phyloP scores from a whole-genome alignment of 2,329 filamentous ascomycete genomes.

The Didymella exigua region DNA sequence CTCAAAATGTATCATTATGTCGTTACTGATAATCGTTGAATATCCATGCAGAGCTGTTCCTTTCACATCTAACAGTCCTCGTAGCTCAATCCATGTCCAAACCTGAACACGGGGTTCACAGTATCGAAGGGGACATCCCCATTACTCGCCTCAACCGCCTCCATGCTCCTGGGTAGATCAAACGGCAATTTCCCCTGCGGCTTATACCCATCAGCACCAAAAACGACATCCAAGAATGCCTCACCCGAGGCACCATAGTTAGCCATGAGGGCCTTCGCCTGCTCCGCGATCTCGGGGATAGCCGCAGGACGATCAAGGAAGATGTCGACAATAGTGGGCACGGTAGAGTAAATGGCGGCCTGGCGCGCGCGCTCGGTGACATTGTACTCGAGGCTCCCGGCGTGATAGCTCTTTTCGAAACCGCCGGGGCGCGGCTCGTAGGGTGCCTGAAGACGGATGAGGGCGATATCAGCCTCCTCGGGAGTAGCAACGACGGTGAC shows the following conservation, averaged over 20 bases:
- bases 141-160: conserved; percentile 48
- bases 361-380: conserved; percentile 48
- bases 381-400: conserved; percentile 52
- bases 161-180: conserved; percentile 54
- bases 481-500: conserved; percentile 44
- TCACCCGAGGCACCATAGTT: conserved; percentile 51
- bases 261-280: conserved; percentile 47
- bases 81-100: conserved; percentile 46
- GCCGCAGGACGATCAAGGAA: conserved; percentile 53
- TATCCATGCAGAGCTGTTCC: not conserved
- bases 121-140: conserved; percentile 50
- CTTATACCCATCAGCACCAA: conserved; percentile 43
- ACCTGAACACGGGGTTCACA: conserved; percentile 43
- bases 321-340: conserved; percentile 52
- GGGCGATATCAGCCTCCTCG: conserved; percentile 50
- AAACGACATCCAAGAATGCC: conserved; percentile 54
- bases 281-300: conserved; percentile 51
- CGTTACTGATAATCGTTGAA: no score
- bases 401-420: conserved; percentile 50
- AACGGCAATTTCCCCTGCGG: conserved; percentile 55
- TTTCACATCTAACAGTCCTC: conserved; percentile 5
- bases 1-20: no score
- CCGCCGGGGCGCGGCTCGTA: conserved; percentile 52
- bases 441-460: conserved; percentile 50
- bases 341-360: conserved; percentile 47